Evolutionary conservation across 2,329 filamentous ascomycete species (phyloP), one percentile per base, ranked within the genome.

Genomic region (Penicillium sp.): DNA sequence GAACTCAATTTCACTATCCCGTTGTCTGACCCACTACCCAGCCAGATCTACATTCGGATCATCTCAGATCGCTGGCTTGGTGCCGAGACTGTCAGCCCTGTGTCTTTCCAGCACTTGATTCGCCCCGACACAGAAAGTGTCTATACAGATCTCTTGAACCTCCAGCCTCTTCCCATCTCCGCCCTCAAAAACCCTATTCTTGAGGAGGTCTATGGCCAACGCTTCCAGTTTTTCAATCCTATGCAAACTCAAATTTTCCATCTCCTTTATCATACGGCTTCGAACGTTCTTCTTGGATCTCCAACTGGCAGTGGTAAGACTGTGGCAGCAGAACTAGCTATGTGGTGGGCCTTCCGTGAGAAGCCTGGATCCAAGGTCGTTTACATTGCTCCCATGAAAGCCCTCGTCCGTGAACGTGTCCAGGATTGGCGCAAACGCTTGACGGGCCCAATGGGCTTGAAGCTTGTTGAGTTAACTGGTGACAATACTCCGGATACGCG

Each of bases 231-330:
- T 70, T 98, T 98, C 77, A 98, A 98, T 64, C 93, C 93, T 0
- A 97, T 98, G 94, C 93, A 98, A 69, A 97, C 93, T 0, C 93
- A 98, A 63, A 89, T 98, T 44, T 98, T 98, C 71, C 93, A 98
- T 63, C 91, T 89, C 11, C 79, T 98, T 32, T 98, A 98, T 57
- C 86, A 97, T 65, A 96, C 93, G 0, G 71, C 86, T 6, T 85
- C 88, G 39, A 98, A 98, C 63, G 90, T 98, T 4, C 79, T 98
- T 3, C 79, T 98, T 7, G 93, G 94, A 6, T 97, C 93, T 2
- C 94, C 93, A 0, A 98, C 94, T 0, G 93, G 93, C 49, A 95
- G 90, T 76, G 93, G 93, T 49, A 98, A 98, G 75, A 98, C 94
- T 0, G 87, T 98, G 36, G 93, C 94, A 13, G 90, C 88, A 42